Base-by-base conservation (phyloP, 345 rosid genomes). In the Citrus medica region DNA sequence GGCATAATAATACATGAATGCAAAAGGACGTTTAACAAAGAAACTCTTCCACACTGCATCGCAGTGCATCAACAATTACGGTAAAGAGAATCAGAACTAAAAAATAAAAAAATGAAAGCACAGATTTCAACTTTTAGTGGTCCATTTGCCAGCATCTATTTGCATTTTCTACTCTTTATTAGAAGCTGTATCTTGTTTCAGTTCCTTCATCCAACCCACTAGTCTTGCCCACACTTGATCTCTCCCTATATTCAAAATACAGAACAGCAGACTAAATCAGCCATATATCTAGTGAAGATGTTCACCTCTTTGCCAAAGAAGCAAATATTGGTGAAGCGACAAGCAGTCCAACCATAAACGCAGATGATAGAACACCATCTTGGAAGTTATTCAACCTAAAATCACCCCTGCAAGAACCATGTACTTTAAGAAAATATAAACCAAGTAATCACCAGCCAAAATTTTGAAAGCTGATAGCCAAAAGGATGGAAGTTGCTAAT, bases 341-440 rank as follows among this genome's bases (percentile, higher is more conserved):
- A 25, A 96, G 97, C 84, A 96, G 95, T 48, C 98, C 99, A 86
- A 92, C 99, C 98, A 96, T 92, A 79, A 91, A 96, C n/a, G 98
- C 98, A 75, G 97, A 96, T 48, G 99, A 96, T 42, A 96, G 83
- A 62, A 91, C 90, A 79, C 99, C 99, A 90, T 96, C 99, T 79
- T 96, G 79, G 76, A 96, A 94, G 86, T 96, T 91, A 75, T 72
- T 85, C 84, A 96, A 85, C 70, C 80, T 69, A 82, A 96, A 96
- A 56, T 88, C 93, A 77, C 99, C 99, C 85, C 98, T 94, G 86
- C 55, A 80, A 76, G 75, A 64, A 83, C 77, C 71, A 76, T 56
- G 24, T 55, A 48, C 2, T 14, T 70, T 63, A 65, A 81, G 77
- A 65, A 22, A 32, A 60, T 13, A 55, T 30, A 25, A 38, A 56